These are phyloP conservation scores for Myrmaecium sp. DNA, from an alignment of 2,329 filamentous ascomycete species.

Conservation along the genomic window DNA sequence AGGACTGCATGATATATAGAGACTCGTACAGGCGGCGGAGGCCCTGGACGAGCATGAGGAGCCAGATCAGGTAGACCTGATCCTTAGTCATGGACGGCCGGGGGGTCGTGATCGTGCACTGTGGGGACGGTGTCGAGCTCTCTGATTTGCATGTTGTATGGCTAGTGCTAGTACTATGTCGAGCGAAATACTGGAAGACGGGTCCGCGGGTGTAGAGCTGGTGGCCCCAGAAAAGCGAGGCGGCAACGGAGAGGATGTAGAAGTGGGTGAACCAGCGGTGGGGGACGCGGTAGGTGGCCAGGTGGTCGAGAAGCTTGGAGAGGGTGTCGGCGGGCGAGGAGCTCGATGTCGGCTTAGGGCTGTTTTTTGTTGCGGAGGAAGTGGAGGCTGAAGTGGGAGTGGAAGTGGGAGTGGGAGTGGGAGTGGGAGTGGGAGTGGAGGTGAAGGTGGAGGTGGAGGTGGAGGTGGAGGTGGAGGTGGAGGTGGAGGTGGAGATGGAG, in stretches of 20 bases:
- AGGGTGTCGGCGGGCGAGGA: constrained; percentile 6
- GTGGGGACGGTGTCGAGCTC: background rate
- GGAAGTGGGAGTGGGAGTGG: too few species aligned
- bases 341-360: too few species aligned
- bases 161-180: constrained; percentile 15
- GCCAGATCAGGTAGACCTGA: constrained; percentile 51
- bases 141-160: too few species aligned
- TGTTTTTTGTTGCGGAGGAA: too few species aligned
- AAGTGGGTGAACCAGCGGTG: constrained; percentile 85
- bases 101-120: constrained; percentile 4
- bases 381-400: too few species aligned
- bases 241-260: constrained; percentile 54
- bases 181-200: constrained; percentile 34
- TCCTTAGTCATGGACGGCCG: constrained; percentile 36
- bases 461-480: background rate
- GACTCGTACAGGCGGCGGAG: constrained; percentile 62
- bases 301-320: constrained; percentile 27
- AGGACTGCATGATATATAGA: constrained; percentile 30
- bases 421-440: too few species aligned
- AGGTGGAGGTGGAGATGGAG: background rate
- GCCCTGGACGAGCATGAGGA: constrained; percentile 61
- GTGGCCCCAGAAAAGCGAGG: constrained; percentile 56
- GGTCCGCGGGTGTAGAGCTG: constrained; percentile 42
- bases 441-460: constrained; percentile 2
- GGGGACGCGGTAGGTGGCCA: constrained; percentile 48